Percentiles rank a stretch among this genome's conserved stretches.
Conservation (phyloP, 2,329 filamentous ascomycete species). For the Escovopsis weberi region DNA sequence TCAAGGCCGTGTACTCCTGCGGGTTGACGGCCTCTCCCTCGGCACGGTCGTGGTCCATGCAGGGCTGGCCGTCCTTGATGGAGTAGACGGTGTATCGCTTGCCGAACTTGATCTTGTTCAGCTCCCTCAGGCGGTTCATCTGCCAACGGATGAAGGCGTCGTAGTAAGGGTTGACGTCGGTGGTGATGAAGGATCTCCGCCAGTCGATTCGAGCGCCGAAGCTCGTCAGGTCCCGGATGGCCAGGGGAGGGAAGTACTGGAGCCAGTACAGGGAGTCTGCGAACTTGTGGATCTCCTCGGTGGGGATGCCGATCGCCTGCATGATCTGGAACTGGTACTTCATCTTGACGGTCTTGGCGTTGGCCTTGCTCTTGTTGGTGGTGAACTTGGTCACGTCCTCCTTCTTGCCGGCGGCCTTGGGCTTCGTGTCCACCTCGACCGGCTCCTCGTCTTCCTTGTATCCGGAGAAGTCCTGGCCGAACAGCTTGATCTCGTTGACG, state of each 20-base stretch:
- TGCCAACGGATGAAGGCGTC: slow-evolving; percentile 95
- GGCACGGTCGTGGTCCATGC: slow-evolving; percentile 33
- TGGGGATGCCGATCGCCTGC: slow-evolving; percentile 75
- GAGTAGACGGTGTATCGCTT: slow-evolving; percentile 84
- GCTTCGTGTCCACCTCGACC: slow-evolving; percentile 34
- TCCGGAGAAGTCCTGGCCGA: slow-evolving; percentile 71
- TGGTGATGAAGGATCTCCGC: slow-evolving; percentile 85
- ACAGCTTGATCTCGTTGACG: slow-evolving; percentile 73
- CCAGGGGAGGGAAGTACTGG: slow-evolving; percentile 56
- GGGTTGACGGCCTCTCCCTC: slow-evolving; percentile 43
- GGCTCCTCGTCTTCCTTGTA: slow-evolving; percentile 50
- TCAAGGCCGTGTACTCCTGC: slow-evolving; percentile 87
- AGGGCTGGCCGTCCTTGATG: slow-evolving; percentile 30
- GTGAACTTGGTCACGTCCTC: slow-evolving; percentile 84
- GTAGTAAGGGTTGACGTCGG: slow-evolving; percentile 92
- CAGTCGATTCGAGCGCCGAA: slow-evolving; percentile 85
- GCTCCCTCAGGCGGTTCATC: slow-evolving; percentile 80
- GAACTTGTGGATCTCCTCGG: slow-evolving; percentile 84
- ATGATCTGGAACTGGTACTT: slow-evolving; percentile 97
- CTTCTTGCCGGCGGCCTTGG: slow-evolving; percentile 46
- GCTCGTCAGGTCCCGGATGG: slow-evolving; percentile 60
- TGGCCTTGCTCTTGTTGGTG: slow-evolving; percentile 84
- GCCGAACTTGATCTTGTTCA: slow-evolving; percentile 87
- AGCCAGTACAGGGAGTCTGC: slow-evolving; percentile 89
- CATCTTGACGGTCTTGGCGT: slow-evolving; percentile 76